Conservation (phyloP, 805 yeast genomes). For the Wickerhamomyces bovis region DNA sequence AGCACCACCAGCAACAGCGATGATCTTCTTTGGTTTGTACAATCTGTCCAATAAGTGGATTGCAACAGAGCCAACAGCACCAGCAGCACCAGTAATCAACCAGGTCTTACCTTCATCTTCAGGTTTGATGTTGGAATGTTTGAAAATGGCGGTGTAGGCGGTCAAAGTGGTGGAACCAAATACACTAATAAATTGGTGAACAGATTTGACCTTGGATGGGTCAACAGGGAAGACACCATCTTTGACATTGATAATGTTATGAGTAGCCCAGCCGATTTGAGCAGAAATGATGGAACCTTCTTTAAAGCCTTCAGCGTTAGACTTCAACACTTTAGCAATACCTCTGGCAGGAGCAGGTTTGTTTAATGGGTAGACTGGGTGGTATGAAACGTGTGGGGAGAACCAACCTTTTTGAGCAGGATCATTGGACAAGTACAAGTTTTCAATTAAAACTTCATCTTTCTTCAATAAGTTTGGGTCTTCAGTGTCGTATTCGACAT, state of each 20-base stretch:
- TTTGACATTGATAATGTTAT: slow-evolving; percentile 28
- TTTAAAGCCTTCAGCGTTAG: slow-evolving; percentile 34
- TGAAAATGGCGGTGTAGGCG: slow-evolving; percentile 50
- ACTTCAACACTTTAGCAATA: slow-evolving; percentile 42
- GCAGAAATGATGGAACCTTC: slow-evolving; percentile 41
- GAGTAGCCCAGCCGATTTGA: slow-evolving; percentile 42
- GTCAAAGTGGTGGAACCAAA: slow-evolving; percentile 57
- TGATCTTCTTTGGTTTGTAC: slow-evolving; percentile 47
- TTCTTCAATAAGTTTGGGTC: slow-evolving; percentile 24
- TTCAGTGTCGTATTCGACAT: slow-evolving; percentile 15
- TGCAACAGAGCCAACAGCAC: slow-evolving; percentile 63
- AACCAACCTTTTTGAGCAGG: slow-evolving; percentile 63
- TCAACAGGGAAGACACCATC: slow-evolving; percentile 8
- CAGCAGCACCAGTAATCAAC: slow-evolving; percentile 60
- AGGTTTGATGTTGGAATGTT: slow-evolving; percentile 40
- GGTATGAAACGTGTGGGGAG: slow-evolving; percentile 26
- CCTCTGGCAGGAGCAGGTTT: slow-evolving; percentile 46
- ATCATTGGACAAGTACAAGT: slow-evolving; percentile 46
- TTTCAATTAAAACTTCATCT: slow-evolving; percentile 39
- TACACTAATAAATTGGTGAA: slow-evolving; percentile 40
- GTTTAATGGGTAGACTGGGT: slow-evolving; percentile 30
- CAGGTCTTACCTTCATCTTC: slow-evolving; percentile 38
- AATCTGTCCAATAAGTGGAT: slow-evolving; percentile 52
- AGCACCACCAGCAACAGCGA: slow-evolving; percentile 57
- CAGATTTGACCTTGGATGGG: slow-evolving; percentile 19